Base-by-base conservation (phyloP, 1,139 yeast genomes). In the Candida frijolesensis region DNA sequence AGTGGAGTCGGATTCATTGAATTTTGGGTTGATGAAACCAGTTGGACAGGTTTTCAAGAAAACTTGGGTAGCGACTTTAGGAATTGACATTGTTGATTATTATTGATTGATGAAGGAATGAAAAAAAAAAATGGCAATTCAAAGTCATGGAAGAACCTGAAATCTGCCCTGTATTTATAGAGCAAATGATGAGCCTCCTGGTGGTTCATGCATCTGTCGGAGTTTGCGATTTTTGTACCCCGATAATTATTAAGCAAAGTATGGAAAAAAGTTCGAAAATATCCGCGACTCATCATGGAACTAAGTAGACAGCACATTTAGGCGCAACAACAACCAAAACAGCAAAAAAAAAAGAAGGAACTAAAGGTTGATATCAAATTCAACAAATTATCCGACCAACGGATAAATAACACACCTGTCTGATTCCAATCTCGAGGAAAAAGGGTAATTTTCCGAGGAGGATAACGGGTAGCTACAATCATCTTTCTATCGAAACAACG, bases 1-100 rank as follows among this genome's bases (percentile, higher is more conserved):
- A 12, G 70, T 66, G 27, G 69, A 59, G 34, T 58, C 54, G 6
- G 60, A 48, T 19, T 57, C 52, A 15, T 54, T 55, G 44, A 59
- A 52, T 27, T 61, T 58, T 25, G 59, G 47, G 44, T 60, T 57
- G 44, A 65, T 54, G 16, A 44, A 56, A 2, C 44, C 49, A 11
- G 50, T 48, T 32, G 70, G 68, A 16, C 57, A 42, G 14, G 57
- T 51, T 30, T 60, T 57, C 19, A 66, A 54, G 19, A 52, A 45
- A 16, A 61, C 46, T 50, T 55, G 54, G 19, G 56, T 52, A 11
- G 56, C 46, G 25, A 29, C 25, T 44, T 50, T 19, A n/a, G 53
- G 54, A 33, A 47, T 37, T 14, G 59, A 48, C 59, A 56, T 40
- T 29, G 14, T 40, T 37, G 9, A 8, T 15, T 16, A 9, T 8